Evolutionary conservation across 1,284 basidiomycete genomes (phyloP).

Genomic region (Cutaneotrichosporon sp.): DNA sequence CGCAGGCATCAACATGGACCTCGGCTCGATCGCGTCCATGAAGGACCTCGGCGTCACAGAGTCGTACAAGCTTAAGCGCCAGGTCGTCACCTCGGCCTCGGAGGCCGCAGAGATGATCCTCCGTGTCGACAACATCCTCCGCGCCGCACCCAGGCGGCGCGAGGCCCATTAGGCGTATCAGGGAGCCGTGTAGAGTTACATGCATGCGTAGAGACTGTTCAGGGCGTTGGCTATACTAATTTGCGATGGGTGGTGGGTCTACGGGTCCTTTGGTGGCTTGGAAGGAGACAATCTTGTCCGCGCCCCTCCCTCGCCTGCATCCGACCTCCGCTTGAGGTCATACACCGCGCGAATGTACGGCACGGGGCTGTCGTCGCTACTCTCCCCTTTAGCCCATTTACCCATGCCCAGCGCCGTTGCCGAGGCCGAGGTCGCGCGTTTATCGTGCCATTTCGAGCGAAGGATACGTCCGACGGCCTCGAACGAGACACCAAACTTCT

Average conservation of each 20-base stretch:
- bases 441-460: conserved; percentile 2
- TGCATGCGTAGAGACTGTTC: conserved; percentile 1
- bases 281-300: too few species aligned
- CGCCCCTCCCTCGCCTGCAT: not conserved
- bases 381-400: conserved; percentile 53
- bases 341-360: conserved; percentile 27
- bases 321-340: conserved; percentile 6
- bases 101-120: conserved; percentile 89
- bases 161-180: conserved; percentile 46
- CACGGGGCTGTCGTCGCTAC: conserved; percentile 28
- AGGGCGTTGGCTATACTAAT: too few species aligned
- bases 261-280: too few species aligned
- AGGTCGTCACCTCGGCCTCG: conserved; percentile 87
- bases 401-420: conserved; percentile 55
- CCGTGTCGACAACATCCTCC: conserved; percentile 54
- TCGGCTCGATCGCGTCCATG: conserved; percentile 84
- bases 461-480: conserved; percentile 82
- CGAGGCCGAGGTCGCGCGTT: conserved; percentile 13
- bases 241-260: too few species aligned
- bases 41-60: conserved; percentile 81
- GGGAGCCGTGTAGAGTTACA: conserved; percentile 1
- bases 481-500: conserved; percentile 73
- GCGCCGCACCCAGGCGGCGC: conserved; percentile 56
- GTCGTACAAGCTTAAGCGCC: conserved; percentile 94
- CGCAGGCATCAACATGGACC: conserved; percentile 90